Percentiles rank a stretch among this genome's conserved stretches.
These are phyloP conservation scores for Apiospora hydei DNA, from an alignment of 2,329 filamentous ascomycete genomes.

Conservation along the genomic window DNA sequence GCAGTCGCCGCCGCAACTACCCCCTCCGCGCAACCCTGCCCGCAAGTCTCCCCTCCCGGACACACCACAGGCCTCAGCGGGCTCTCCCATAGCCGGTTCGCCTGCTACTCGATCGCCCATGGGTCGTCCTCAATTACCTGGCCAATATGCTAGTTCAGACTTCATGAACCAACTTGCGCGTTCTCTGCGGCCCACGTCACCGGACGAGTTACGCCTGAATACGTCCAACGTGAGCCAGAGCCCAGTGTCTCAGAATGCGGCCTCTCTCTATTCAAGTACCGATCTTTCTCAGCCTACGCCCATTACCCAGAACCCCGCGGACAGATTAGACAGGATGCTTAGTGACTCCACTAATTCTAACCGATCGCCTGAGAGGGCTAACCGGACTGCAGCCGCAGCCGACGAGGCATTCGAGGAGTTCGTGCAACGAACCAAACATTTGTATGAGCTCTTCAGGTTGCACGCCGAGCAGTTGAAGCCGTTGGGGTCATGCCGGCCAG, in stretches of 20 bases:
- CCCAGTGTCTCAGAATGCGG: conserved; percentile 37
- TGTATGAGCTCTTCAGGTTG: conserved; percentile 77
- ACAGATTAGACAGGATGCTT: conserved; percentile 26
- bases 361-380: conserved; percentile 37
- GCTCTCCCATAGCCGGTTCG: conserved; percentile 27
- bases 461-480: conserved; percentile 79
- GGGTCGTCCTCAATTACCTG: neutral
- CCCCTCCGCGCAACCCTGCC: conserved; percentile 31
- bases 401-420: conserved; percentile 73
- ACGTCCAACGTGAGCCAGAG: conserved; percentile 31
- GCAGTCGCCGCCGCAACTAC: conserved; percentile 32
- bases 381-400: conserved; percentile 45
- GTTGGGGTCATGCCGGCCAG: conserved; percentile 66
- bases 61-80: conserved; percentile 27
- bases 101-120: conserved; percentile 30
- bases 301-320: conserved; percentile 35
- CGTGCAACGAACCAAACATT: conserved; percentile 72
- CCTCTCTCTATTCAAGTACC: conserved; percentile 38
- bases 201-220: conserved; percentile 37
- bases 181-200: conserved; percentile 33
- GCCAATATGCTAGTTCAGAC: neutral
- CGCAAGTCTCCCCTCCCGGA: conserved; percentile 31
- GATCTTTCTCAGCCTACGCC: conserved; percentile 39
- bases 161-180: conserved; percentile 21
- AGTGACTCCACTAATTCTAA: conserved; percentile 26